Evolutionary conservation across 164 flowering plant genomes (phyloP), one percentile per base, ranked within the genome.

Genomic region (Umbilicus rupestris): DNA sequence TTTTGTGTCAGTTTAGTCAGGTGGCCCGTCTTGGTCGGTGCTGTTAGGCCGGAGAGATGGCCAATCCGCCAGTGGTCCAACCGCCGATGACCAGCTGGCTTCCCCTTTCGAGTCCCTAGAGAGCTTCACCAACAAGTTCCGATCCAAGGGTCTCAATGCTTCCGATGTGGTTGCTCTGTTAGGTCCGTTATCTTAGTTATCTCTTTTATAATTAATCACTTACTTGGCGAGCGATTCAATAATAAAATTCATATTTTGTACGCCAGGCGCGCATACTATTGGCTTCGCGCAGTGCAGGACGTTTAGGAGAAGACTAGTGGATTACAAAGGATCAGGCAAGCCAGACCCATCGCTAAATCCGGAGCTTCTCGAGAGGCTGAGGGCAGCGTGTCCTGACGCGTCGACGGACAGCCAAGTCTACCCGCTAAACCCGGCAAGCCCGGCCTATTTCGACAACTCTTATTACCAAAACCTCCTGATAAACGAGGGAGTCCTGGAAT

Each of bases 111-210:
- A 85, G 65, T 58, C 85, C 30, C 64, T 85, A 35, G 77, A 71
- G 24, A 79, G 81, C 35, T 80, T 85, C 69, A 84, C 77, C 3
- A 82, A 82, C n/a, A 85, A 85, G 67, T 85, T 85, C 46, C 73
- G 78, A 47, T 67, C 90, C 8, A 85, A 81, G 68, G 90, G 86
- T 35, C 85, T 85, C 50, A 79, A 74, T 1, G 3, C 75, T 17
- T 80, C 75, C 71, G 90, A 85, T 67, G 78, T 85, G 2, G 90
- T 82, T 12, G 86, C 81, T 39, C 86, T 85, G 30, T 85, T 87
- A 76, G 89, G 88, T 84, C 62, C 0, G 2, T 20, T 17, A 19
- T 14, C 39, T 62, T 64, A 14, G n/a, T 57, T 39, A 30, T 69
- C 19, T 19, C n/a, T n/a, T n/a, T n/a, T n/a, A n/a, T n/a, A n/a